Evolutionary conservation across 2,329 filamentous ascomycete genomes (phyloP).

Genomic region (Fusarium albosuccineum): DNA sequence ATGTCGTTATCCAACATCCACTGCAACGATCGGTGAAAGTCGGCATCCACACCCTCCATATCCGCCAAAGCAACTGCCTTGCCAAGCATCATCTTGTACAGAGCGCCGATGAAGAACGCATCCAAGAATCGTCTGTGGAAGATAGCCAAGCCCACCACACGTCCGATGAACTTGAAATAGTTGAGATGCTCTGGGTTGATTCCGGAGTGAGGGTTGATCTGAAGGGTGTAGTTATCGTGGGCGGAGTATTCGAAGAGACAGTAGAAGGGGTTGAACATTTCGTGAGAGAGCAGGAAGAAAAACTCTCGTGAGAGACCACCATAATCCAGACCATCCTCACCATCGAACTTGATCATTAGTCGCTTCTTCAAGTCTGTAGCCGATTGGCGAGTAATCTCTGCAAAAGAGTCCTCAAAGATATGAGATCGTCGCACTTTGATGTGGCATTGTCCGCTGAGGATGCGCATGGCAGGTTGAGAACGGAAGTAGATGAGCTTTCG

Average conservation of each 20-base stretch:
- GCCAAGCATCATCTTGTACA: slow-evolving; percentile 99
- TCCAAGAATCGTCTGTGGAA: slow-evolving; percentile 98
- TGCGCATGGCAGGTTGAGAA: slow-evolving; percentile 95
- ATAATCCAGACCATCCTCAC: slow-evolving; percentile 97
- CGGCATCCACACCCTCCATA: slow-evolving; percentile 99
- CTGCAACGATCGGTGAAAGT: slow-evolving; percentile 95
- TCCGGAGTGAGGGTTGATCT: slow-evolving; percentile 99
- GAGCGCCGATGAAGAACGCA: slow-evolving; percentile 98
- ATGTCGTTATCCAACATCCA: slow-evolving; percentile 99
- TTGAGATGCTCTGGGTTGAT: slow-evolving; percentile 99
- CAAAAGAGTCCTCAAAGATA: slow-evolving; percentile 99
- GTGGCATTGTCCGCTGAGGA: slow-evolving; percentile 95
- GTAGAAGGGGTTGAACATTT: slow-evolving; percentile 99
- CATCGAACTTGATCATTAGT: slow-evolving; percentile 99
- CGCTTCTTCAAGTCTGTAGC: slow-evolving; percentile 97
- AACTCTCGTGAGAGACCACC: slow-evolving; percentile 98
- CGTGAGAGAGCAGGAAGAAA: slow-evolving; percentile 98
- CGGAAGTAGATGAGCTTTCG: slow-evolving; percentile 99
- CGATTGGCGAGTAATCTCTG: slow-evolving; percentile 97
- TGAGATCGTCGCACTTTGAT: slow-evolving; percentile 97
- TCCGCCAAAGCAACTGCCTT: slow-evolving; percentile 93
- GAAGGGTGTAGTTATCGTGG: slow-evolving; percentile 99
- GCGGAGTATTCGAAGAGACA: slow-evolving; percentile 99
- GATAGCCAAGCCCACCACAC: slow-evolving; percentile 95
- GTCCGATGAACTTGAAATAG: slow-evolving; percentile 99